Percentiles rank a stretch among this genome's conserved stretches.
These are phyloP conservation scores for Arabis alpina DNA, from an alignment of 345 rosid genomes.

Conservation along the genomic window DNA sequence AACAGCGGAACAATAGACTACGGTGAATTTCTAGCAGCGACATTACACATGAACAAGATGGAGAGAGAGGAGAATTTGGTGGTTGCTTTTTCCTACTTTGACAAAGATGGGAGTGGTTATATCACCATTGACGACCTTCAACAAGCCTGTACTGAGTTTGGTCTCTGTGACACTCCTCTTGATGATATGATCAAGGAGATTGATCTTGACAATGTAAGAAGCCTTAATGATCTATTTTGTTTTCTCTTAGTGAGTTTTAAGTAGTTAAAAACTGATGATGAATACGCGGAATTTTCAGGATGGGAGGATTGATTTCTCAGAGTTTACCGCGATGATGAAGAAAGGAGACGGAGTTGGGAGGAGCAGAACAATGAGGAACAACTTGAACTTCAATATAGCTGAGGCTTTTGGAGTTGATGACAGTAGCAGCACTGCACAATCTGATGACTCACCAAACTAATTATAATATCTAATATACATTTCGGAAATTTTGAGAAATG, in stretches of 20 bases:
- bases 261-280: background rate
- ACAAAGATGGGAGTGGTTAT: constrained; percentile 91
- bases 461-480: background rate
- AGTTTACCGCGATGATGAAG: constrained; percentile 93
- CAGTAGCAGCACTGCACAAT: constrained; percentile 21
- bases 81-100: constrained; percentile 88
- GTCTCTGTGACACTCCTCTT: constrained; percentile 75
- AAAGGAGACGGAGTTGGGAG: constrained; percentile 66
- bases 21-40: constrained; percentile 94
- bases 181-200: constrained; percentile 88
- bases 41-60: constrained; percentile 86
- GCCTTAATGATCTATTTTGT: background rate
- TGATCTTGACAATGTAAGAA: constrained; percentile 90
- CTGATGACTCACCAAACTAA: constrained; percentile 34
- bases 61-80: constrained; percentile 87
- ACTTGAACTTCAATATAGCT: constrained; percentile 68
- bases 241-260: constrained; percentile 11
- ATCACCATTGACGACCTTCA: constrained; percentile 94
- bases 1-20: constrained; percentile 90
- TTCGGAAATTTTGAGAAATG: constrained; percentile 19
- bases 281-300: constrained; percentile 50
- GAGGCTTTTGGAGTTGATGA: constrained; percentile 65
- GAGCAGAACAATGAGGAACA: constrained; percentile 78
- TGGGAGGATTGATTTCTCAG: constrained; percentile 82
- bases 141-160: constrained; percentile 91